Evolutionary conservation across 352 stramenopile species (phyloP).

Genomic region (Phytophthora multivora): DNA sequence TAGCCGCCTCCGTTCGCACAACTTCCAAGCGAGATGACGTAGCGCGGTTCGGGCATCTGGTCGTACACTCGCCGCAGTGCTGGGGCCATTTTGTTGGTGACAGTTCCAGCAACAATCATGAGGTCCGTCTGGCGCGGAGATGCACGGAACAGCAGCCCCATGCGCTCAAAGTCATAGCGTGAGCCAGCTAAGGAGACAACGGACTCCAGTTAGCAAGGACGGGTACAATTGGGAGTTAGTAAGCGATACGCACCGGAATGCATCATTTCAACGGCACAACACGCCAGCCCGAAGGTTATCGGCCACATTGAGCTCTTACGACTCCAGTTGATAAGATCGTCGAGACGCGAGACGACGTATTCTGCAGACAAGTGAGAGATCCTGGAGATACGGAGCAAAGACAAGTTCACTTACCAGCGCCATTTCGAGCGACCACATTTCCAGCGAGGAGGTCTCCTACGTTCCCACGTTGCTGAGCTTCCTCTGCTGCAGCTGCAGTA

Average conservation of each 20-base stretch:
- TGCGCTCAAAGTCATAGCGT: constrained; percentile 97
- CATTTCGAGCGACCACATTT: constrained; percentile 46
- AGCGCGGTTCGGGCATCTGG: constrained; percentile 98
- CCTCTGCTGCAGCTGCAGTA: not conserved
- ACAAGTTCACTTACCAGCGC: constrained; percentile 42
- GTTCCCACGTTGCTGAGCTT: constrained; percentile 29
- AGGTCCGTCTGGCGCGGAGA: constrained; percentile 94
- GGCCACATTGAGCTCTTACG: constrained; percentile 95
- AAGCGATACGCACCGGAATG: constrained; percentile 55
- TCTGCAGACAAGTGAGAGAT: constrained; percentile 51
- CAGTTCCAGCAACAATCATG: constrained; percentile 98
- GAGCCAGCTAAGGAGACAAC: constrained; percentile 25
- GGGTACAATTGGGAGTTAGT: not conserved
- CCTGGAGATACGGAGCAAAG: not conserved
- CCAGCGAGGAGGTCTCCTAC: constrained; percentile 50
- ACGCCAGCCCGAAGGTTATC: constrained; percentile 98
- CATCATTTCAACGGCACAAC: constrained; percentile 99
- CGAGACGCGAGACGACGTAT: constrained; percentile 95
- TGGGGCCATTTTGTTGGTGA: constrained; percentile 99
- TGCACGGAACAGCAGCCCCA: constrained; percentile 97
- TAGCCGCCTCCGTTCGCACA: constrained; percentile 96
- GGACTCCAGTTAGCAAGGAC: not conserved
- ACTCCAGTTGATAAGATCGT: constrained; percentile 98
- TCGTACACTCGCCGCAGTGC: constrained; percentile 96
- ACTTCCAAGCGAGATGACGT: constrained; percentile 97